Conservation (phyloP, 2,329 filamentous ascomycete species). For the Exserohilum turcica region DNA sequence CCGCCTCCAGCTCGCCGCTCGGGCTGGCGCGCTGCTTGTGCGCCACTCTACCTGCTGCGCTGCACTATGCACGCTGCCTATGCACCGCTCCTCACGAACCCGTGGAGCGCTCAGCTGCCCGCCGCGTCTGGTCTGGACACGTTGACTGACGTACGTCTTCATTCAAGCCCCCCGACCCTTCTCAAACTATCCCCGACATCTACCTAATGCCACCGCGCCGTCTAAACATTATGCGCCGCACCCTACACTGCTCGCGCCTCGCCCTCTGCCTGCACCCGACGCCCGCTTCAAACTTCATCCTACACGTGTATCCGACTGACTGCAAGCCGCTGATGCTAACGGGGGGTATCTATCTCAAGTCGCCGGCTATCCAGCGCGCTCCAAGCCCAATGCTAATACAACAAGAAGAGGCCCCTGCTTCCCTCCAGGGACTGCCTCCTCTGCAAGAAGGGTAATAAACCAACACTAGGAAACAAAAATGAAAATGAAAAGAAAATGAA, state of each 20-base stretch:
- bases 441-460: background rate
- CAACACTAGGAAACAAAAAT: no score
- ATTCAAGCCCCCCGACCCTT: background rate
- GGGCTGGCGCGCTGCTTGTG: constrained; percentile 4
- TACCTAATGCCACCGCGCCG: no score
- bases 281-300: constrained; percentile 15
- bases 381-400: constrained; percentile 11
- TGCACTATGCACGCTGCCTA: background rate
- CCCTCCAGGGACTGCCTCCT: constrained; percentile 15
- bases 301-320: constrained; percentile 8
- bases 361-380: constrained; percentile 15
- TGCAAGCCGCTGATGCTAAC: constrained; percentile 21
- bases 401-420: constrained; percentile 4
- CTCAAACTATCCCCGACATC: no score
- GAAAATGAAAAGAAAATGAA: no score
- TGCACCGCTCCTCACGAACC: background rate
- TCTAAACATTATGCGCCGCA: no score
- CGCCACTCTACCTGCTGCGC: constrained; percentile 1
- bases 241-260: no score
- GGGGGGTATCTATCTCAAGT: constrained; percentile 31
- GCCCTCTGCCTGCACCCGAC: no score
- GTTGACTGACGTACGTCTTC: no score
- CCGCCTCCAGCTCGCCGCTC: background rate
- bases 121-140: background rate
- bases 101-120: background rate